Evolutionary conservation across 306 rosid species (phyloP).

Genomic region (Pyrus pyrifolia): DNA sequence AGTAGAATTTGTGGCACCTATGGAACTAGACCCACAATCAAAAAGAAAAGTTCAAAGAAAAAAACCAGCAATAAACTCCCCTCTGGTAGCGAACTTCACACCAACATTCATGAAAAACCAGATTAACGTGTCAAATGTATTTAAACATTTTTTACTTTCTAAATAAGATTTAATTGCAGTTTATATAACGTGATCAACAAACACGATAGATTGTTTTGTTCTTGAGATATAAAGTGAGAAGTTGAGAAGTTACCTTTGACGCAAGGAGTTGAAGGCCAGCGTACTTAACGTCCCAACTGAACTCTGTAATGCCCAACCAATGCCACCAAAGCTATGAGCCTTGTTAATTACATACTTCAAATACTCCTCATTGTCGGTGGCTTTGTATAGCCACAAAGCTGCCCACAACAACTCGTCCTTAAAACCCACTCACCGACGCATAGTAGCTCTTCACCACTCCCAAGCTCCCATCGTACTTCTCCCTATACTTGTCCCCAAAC

Average conservation of each 20-base stretch:
- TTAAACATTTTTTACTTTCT: too few relatives aligned
- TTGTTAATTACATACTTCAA: constrained; percentile 49
- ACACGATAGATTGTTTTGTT: background rate
- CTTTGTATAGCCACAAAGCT: constrained; percentile 86
- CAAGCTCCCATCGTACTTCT: constrained; percentile 74
- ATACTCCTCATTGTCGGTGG: constrained; percentile 84
- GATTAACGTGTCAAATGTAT: background rate
- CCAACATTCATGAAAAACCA: background rate
- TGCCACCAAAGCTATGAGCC: constrained; percentile 79
- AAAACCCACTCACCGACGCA: constrained; percentile 98
- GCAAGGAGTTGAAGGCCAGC: constrained; percentile 86
- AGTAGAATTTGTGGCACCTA: constrained; percentile 1
- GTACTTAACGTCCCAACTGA: constrained; percentile 96
- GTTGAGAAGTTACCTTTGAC: constrained; percentile 46
- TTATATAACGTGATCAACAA: background rate
- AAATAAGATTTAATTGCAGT: too few relatives aligned
- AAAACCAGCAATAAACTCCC: background rate
- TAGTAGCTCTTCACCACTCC: constrained; percentile 87
- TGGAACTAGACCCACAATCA: background rate
- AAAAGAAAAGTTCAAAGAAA: background rate
- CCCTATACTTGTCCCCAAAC: constrained; percentile 81
- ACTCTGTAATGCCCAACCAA: constrained; percentile 88
- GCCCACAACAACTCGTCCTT: constrained; percentile 94
- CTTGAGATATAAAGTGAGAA: background rate
- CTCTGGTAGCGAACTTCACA: accelerated